These are phyloP conservation scores for Kazachstania sp. DNA, from an alignment of 1,139 yeast species.

Conservation along the genomic window DNA sequence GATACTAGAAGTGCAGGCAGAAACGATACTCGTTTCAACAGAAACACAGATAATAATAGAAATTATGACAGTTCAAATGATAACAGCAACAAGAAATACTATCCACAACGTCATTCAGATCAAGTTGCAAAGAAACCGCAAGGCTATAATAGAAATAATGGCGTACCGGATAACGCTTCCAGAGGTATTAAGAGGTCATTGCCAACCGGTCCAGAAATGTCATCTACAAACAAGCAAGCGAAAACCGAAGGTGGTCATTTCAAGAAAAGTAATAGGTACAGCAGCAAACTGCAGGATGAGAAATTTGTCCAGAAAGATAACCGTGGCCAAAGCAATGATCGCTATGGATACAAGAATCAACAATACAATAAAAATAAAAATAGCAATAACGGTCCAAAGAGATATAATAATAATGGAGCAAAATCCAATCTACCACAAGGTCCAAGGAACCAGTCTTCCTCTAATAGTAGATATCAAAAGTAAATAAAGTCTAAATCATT, in stretches of 20 bases:
- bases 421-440: conserved; percentile 17
- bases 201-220: conserved; percentile 4
- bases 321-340: background rate
- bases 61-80: background rate
- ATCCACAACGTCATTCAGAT: background rate
- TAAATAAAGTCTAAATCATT: background rate
- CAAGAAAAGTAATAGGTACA: conserved; percentile 2
- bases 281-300: background rate
- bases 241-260: conserved; percentile 1
- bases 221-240: conserved; percentile 5
- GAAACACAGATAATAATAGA: background rate
- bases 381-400: background rate
- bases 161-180: background rate
- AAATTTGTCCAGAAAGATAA: background rate
- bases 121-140: background rate
- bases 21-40: background rate
- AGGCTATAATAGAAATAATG: background rate
- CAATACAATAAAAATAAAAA: background rate
- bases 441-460: conserved; percentile 10
- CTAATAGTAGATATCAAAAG: conserved; percentile 17
- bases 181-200: conserved; percentile 1
- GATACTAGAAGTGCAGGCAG: background rate
- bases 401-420: conserved; percentile 1
- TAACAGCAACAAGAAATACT: background rate
- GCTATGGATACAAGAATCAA: conserved; percentile 1